Evolutionary conservation across 163 green algal species (phyloP).

Genomic region (Scenedesmus sp.): DNA sequence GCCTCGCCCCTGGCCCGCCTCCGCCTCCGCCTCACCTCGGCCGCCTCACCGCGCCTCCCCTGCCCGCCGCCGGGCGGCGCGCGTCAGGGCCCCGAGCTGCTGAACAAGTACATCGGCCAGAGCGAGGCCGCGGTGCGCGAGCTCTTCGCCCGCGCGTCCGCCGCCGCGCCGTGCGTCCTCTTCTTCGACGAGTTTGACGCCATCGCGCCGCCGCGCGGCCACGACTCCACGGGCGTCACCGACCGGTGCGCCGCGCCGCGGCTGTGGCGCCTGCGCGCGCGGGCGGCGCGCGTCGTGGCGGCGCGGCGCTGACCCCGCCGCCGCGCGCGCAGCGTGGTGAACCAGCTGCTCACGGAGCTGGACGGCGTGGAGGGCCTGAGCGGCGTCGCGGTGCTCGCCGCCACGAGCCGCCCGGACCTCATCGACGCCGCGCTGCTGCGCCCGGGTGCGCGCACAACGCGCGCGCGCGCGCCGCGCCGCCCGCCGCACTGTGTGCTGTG

Average conservation of each 20-base stretch:
- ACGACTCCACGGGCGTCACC: constrained; percentile 90
- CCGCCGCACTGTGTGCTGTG: too few species aligned
- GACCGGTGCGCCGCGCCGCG: constrained; percentile 52
- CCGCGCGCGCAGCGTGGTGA: constrained; percentile 73
- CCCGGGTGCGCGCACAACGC: constrained; percentile 78
- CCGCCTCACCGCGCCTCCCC: neutral
- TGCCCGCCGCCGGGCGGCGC: neutral
- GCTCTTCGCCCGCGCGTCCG: constrained; percentile 85
- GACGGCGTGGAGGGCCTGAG: constrained; percentile 92
- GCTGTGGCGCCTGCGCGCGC: too few species aligned
- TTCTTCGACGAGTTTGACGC: constrained; percentile 99
- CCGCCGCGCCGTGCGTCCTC: constrained; percentile 91
- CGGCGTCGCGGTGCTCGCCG: constrained; percentile 92
- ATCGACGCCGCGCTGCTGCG: constrained; percentile 95
- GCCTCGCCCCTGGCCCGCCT: neutral
- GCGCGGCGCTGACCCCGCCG: neutral
- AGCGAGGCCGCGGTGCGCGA: constrained; percentile 92
- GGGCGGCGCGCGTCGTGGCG: too few species aligned
- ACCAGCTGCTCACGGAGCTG: constrained; percentile 96
- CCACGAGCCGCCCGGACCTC: constrained; percentile 94
- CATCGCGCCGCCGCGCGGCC: constrained; percentile 87
- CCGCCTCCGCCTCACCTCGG: neutral
- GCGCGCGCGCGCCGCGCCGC: too few species aligned
- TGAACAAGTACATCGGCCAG: constrained; percentile 99
- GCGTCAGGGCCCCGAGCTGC: constrained; percentile 96